Percentiles rank a stretch among this genome's conserved stretches.
These are phyloP conservation scores for Halophytophthora polymorphica DNA, from an alignment of 352 stramenopile species.

Conservation along the genomic window DNA sequence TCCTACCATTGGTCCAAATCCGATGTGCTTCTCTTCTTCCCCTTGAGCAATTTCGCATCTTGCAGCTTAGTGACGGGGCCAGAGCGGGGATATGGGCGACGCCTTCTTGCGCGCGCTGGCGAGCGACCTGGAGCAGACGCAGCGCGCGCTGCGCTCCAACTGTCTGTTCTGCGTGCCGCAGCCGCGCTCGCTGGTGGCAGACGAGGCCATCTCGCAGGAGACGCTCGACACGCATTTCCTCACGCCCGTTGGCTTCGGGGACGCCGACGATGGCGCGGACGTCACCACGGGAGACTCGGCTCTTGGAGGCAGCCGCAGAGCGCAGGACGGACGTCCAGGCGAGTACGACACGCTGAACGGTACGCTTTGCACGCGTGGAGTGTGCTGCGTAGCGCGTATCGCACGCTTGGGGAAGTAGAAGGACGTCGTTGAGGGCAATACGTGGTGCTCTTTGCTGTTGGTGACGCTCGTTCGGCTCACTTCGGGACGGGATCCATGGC, in stretches of 20 bases:
- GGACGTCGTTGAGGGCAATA: no score
- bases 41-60: no score
- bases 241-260: slow-evolving; percentile 21
- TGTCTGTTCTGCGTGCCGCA: slow-evolving; percentile 72
- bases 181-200: slow-evolving; percentile 49
- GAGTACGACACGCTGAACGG: slow-evolving; percentile 71
- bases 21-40: no score
- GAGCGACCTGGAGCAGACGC: slow-evolving; percentile 41
- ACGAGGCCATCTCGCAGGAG: slow-evolving; percentile 31
- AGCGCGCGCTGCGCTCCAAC: slow-evolving; percentile 44
- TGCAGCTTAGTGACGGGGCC: no score
- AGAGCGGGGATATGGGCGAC: slow-evolving; percentile 38
- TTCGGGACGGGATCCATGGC: no score
- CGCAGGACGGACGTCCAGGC: slow-evolving; percentile 29
- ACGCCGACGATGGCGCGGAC: slow-evolving; percentile 8
- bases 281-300: no score
- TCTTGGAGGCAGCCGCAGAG: no score
- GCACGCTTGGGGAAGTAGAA: no score
- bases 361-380: slow-evolving; percentile 9
- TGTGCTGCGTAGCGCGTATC: no score
- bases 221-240: slow-evolving; percentile 63
- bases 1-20: no score
- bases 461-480: slow-evolving; percentile 10
- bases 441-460: slow-evolving; percentile 1
- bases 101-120: slow-evolving; percentile 40